Percentiles rank a stretch among this genome's conserved stretches.
Evolutionary conservation across 2,329 filamentous ascomycete species (phyloP).

Genomic region (Phaeomoniella chlamydospora): DNA sequence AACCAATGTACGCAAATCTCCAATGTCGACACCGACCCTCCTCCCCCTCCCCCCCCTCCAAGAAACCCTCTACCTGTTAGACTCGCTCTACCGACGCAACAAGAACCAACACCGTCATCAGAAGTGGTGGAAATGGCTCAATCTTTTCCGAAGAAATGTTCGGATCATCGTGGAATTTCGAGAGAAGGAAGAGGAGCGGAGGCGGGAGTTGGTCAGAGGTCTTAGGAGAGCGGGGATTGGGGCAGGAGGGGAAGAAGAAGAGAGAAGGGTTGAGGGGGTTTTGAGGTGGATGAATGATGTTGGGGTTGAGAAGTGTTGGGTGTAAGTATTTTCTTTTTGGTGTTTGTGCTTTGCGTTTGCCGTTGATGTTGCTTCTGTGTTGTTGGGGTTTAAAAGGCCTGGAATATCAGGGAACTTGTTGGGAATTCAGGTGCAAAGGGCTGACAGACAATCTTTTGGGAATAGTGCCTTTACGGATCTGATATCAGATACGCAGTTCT

Average conservation of each 20-base stretch:
- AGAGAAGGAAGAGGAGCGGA: background rate
- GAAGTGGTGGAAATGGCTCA: background rate
- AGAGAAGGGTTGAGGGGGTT: background rate
- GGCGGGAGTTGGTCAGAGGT: background rate
- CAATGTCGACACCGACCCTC: background rate
- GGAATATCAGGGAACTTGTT: too few species aligned
- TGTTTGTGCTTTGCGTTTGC: too few species aligned
- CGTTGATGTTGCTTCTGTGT: too few species aligned
- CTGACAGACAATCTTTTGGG: too few species aligned
- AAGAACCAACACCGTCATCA: background rate
- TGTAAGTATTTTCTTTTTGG: background rate
- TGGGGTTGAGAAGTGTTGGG: background rate
- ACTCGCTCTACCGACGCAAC: background rate
- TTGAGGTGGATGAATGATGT: background rate
- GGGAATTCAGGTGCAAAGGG: too few species aligned
- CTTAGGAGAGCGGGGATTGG: background rate
- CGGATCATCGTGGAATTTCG: background rate
- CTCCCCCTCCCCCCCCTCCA: background rate
- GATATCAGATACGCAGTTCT: background rate
- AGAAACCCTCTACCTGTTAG: background rate
- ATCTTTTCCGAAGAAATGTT: constrained; percentile 1
- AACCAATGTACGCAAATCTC: too few species aligned
- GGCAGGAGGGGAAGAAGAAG: background rate
- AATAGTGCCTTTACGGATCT: background rate
- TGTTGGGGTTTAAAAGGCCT: too few species aligned